phyloP scores from a whole-genome alignment of 1,139 yeast genomes.

The Pichia sp. region DNA sequence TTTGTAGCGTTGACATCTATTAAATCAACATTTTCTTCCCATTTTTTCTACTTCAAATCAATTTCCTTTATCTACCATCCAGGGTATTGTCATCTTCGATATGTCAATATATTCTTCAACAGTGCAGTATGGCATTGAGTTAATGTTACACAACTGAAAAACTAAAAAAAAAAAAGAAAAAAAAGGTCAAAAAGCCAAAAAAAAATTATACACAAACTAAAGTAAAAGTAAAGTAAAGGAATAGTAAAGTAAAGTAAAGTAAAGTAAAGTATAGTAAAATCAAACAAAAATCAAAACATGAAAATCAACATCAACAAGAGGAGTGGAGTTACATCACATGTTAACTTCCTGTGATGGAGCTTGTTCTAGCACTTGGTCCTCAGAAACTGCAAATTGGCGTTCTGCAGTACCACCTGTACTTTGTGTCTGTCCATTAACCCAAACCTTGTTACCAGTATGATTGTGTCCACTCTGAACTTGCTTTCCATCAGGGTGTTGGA shows the following conservation, averaged over 20 bases:
- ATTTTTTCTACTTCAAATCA: background rate
- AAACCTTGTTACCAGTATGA: conserved; percentile 31
- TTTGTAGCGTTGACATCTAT: too few species aligned
- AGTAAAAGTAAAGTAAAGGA: conserved; percentile 2
- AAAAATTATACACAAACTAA: conserved; percentile 5
- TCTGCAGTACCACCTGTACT: conserved; percentile 34
- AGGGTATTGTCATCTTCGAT: background rate
- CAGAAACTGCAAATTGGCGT: conserved; percentile 72
- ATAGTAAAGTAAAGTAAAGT: conserved; percentile 1
- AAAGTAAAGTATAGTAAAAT: conserved; percentile 2
- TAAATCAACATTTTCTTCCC: background rate
- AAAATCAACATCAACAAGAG: too few species aligned
- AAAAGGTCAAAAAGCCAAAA: conserved; percentile 5
- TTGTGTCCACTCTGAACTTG: conserved; percentile 23
- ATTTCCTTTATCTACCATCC: background rate
- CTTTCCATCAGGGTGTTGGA: conserved; percentile 74
- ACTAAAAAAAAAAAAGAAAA: conserved; percentile 2
- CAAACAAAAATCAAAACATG: background rate
- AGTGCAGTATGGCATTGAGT: background rate
- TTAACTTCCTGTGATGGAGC: conserved; percentile 47
- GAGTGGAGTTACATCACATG: too few species aligned
- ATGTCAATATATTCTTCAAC: background rate
- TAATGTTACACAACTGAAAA: conserved; percentile 2
- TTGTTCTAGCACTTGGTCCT: conserved; percentile 66
- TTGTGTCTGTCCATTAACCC: conserved; percentile 33